These are phyloP conservation scores for Moricandia moricandioides DNA, from an alignment of 345 rosid genomes.

Conservation along the genomic window DNA sequence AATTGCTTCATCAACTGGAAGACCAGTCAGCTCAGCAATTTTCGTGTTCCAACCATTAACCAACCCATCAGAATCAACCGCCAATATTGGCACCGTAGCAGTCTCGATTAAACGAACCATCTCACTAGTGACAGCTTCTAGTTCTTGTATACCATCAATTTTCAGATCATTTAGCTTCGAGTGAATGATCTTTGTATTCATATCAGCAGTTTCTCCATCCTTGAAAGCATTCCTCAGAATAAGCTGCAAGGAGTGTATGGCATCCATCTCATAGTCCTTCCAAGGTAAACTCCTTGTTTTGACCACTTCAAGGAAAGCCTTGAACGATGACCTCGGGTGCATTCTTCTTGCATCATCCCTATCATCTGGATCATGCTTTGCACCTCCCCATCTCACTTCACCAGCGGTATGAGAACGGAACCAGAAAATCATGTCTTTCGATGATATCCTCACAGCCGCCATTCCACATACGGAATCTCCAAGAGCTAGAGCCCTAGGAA, in stretches of 20 bases:
- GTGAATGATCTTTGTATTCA: constrained; percentile 48
- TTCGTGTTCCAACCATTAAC: constrained; percentile 95
- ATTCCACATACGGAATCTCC: constrained; percentile 87
- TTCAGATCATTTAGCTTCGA: constrained; percentile 71
- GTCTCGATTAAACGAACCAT: constrained; percentile 96
- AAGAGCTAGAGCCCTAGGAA: constrained; percentile 63
- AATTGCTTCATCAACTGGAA: constrained; percentile 75
- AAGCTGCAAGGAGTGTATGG: constrained; percentile 94
- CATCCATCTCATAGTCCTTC: constrained; percentile 98
- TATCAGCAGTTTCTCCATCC: constrained; percentile 49
- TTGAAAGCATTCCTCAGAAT: constrained; percentile 79
- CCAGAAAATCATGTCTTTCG: constrained; percentile 83
- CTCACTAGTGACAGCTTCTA: constrained; percentile 93
- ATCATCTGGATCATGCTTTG: constrained; percentile 74
- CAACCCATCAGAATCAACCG: constrained; percentile 81
- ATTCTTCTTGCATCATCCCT: constrained; percentile 78
- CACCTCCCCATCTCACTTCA: constrained; percentile 94
- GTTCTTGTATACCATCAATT: constrained; percentile 77
- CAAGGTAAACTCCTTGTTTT: constrained; percentile 85
- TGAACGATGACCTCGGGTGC: constrained; percentile 97
- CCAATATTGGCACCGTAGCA: constrained; percentile 85
- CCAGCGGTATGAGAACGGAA: constrained; percentile 88
- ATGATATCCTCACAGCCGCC: constrained; percentile 90
- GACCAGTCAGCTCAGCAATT: constrained; percentile 82
- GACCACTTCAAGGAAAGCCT: constrained; percentile 90